Conservation (phyloP, 768 basidiomycete species). For the Tephrocybe sp. region DNA sequence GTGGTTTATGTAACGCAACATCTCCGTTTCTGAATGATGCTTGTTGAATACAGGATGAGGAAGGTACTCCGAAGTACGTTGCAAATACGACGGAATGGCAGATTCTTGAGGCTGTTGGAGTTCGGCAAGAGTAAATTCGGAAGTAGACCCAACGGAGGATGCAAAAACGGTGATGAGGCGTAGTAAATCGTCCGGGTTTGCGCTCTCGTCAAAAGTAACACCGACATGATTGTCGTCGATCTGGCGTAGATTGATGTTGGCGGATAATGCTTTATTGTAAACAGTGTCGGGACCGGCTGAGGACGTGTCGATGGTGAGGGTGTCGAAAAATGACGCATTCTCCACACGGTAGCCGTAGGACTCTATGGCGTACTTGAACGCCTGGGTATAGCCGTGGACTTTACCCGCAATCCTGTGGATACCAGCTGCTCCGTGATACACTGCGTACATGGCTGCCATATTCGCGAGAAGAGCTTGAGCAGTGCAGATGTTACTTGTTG, state of each 20-base stretch:
- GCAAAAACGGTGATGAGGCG: constrained; percentile 82
- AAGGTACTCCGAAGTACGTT: constrained; percentile 69
- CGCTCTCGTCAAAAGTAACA: constrained; percentile 91
- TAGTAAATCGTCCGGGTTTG: constrained; percentile 72
- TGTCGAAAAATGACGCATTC: constrained; percentile 89
- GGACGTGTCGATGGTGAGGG: constrained; percentile 76
- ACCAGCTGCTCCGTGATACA: constrained; percentile 93
- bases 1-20: constrained; percentile 95
- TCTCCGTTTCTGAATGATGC: constrained; percentile 97
- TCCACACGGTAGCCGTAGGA: constrained; percentile 70
- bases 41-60: constrained; percentile 93
- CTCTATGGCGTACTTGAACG: constrained; percentile 69
- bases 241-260: constrained; percentile 81
- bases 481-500: constrained; percentile 98
- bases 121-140: constrained; percentile 44
- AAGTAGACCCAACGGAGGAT: constrained; percentile 49
- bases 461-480: constrained; percentile 97
- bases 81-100: constrained; percentile 56
- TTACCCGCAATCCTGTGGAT: constrained; percentile 83
- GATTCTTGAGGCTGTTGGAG: constrained; percentile 42
- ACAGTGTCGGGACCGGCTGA: constrained; percentile 55
- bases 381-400: constrained; percentile 85
- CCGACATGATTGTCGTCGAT: constrained; percentile 79
- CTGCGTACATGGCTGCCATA: constrained; percentile 98
- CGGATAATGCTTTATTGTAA: constrained; percentile 64